Evolutionary conservation across 306 rosid genomes (phyloP).

Genomic region (Hylodesmum podocarpum): DNA sequence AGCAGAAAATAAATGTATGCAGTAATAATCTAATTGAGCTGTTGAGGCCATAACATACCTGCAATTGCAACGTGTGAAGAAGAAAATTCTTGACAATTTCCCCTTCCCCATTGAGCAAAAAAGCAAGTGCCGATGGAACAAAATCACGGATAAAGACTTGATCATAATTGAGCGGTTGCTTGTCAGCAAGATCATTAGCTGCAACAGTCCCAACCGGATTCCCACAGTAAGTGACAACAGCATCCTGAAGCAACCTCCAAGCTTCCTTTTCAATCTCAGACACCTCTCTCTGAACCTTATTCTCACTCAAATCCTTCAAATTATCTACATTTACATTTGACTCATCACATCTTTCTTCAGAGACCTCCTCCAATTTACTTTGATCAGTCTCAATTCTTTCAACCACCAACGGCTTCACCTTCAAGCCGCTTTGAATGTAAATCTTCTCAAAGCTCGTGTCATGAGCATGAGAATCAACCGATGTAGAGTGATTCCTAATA

Average conservation of each 20-base stretch:
- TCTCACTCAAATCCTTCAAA: slow-evolving; percentile 48
- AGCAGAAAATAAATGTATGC: neutral
- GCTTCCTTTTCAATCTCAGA: slow-evolving; percentile 72
- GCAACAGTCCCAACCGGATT: slow-evolving; percentile 89
- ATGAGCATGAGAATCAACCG: slow-evolving; percentile 61
- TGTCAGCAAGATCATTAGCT: slow-evolving; percentile 71
- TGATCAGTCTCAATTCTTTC: slow-evolving; percentile 44
- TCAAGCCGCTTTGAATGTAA: slow-evolving; percentile 69
- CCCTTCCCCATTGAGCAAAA: slow-evolving; percentile 82
- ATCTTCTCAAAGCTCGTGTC: slow-evolving; percentile 66
- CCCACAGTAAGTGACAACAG: slow-evolving; percentile 76
- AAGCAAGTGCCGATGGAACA: slow-evolving; percentile 84
- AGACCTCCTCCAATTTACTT: slow-evolving; percentile 48
- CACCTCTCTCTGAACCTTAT: slow-evolving; percentile 50
- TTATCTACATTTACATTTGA: slow-evolving; percentile 44
- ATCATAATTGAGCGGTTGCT: slow-evolving; percentile 77
- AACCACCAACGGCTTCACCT: slow-evolving; percentile 58
- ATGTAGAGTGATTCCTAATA: slow-evolving; percentile 73
- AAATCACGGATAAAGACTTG: slow-evolving; percentile 93
- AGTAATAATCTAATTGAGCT: slow-evolving; percentile 22
- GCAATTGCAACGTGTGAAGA: slow-evolving; percentile 85
- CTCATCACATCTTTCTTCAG: slow-evolving; percentile 28
- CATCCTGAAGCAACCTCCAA: slow-evolving; percentile 69
- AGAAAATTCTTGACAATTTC: slow-evolving; percentile 88
- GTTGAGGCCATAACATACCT: slow-evolving; percentile 48